Evolutionary conservation across 192 early-diverging fungal genomes (phyloP).

Genomic region (Globomyces pollinis-pini): DNA sequence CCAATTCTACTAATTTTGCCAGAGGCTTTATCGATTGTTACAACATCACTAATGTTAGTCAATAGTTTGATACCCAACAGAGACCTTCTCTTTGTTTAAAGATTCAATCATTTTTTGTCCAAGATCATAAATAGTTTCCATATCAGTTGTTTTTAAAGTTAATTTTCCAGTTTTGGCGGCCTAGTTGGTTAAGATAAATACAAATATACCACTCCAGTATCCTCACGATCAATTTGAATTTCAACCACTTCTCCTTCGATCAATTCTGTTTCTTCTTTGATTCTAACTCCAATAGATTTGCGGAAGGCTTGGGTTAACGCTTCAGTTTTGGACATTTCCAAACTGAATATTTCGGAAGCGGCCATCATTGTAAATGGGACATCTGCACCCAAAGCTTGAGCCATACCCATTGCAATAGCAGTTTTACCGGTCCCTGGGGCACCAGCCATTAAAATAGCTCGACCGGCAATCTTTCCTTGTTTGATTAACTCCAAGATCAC

Average conservation of each 20-base stretch:
- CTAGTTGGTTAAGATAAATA: constrained; percentile 41
- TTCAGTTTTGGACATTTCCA: constrained; percentile 99
- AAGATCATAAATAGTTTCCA: constrained; percentile 99
- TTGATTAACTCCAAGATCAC: constrained; percentile 96
- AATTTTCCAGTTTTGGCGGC: constrained; percentile 94
- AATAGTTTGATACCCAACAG: too few species aligned
- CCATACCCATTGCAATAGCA: constrained; percentile 99
- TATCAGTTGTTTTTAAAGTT: constrained; percentile 98
- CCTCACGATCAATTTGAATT: constrained; percentile 90
- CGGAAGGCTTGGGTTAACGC: constrained; percentile 96
- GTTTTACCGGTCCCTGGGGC: constrained; percentile 99
- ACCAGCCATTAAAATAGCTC: constrained; percentile 96
- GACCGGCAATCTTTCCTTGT: constrained; percentile 94
- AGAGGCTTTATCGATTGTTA: constrained; percentile 96
- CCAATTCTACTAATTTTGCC: constrained; percentile 94
- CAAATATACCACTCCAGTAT: constrained; percentile 68
- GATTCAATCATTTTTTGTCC: constrained; percentile 99
- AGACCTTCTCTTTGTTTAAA: constrained; percentile 95
- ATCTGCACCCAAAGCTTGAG: constrained; percentile 85
- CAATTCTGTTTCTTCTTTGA: constrained; percentile 97
- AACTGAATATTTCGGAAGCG: constrained; percentile 95
- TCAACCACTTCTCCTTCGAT: constrained; percentile 99
- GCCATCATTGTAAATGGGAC: constrained; percentile 98
- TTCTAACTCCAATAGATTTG: constrained; percentile 92
- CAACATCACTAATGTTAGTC: too few species aligned